A percentile compares a stretch with the other conserved stretches of the same genome.
Conservation (phyloP, 352 stramenopile species). For the Pythium inflatum region DNA sequence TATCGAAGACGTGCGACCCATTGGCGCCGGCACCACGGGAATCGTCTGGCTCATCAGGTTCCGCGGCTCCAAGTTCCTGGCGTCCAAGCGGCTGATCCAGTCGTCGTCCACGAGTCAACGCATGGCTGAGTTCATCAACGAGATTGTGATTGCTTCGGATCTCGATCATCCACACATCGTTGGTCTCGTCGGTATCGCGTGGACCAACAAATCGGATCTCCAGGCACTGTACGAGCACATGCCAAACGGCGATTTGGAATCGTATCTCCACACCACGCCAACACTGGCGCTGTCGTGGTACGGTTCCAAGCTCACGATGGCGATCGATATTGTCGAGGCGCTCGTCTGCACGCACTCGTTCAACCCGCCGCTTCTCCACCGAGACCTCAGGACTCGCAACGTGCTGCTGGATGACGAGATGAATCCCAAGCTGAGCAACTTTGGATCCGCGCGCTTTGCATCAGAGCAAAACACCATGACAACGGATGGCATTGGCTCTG, state of each 20-base stretch:
- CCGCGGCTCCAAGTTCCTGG: slow-evolving; percentile 39
- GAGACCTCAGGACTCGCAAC: slow-evolving; percentile 63
- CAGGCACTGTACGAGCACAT: slow-evolving; percentile 74
- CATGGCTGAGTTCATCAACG: slow-evolving; percentile 53
- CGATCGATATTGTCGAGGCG: slow-evolving; percentile 61
- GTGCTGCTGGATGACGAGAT: slow-evolving; percentile 45
- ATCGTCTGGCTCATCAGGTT: slow-evolving; percentile 55
- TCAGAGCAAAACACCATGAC: slow-evolving; percentile 52
- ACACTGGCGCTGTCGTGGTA: slow-evolving; percentile 43
- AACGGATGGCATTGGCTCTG: slow-evolving; percentile 53
- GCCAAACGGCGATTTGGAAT: slow-evolving; percentile 52
- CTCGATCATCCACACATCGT: slow-evolving; percentile 58
- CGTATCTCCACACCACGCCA: slow-evolving; percentile 37
- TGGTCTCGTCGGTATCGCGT: slow-evolving; percentile 49
- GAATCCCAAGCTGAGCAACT: slow-evolving; percentile 50
- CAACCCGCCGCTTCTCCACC: slow-evolving; percentile 55
- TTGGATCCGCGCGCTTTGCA: slow-evolving; percentile 44
- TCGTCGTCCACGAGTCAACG: slow-evolving; percentile 43
- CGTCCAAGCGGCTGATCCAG: slow-evolving; percentile 56
- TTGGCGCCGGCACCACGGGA: slow-evolving; percentile 41
- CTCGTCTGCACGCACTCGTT: slow-evolving; percentile 77
- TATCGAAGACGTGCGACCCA: slow-evolving; percentile 44
- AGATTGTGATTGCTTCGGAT: slow-evolving; percentile 58
- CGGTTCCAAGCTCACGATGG: slow-evolving; percentile 53
- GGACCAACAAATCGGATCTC: slow-evolving; percentile 54